Base-by-base conservation (phyloP, 1,284 basidiomycete genomes). In the Apiotrichum montevideense region DNA sequence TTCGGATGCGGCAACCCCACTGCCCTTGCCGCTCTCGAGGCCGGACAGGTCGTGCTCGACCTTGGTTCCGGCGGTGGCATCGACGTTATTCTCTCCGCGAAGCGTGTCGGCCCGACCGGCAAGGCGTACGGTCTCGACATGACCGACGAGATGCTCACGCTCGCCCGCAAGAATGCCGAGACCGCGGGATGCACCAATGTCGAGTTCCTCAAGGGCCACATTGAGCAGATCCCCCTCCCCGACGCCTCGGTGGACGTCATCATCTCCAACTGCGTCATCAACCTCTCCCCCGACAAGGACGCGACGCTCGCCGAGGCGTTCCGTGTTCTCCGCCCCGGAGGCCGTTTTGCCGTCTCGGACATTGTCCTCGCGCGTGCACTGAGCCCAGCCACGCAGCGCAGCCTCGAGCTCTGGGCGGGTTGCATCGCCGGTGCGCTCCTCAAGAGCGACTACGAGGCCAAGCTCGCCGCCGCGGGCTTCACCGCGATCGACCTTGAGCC, bases 281-380 rank as follows among this genome's bases (percentile, higher is more conserved):
- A 83, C 65, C 69, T 82, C 3, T 58, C 83, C 4, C 79, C 80
- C 0, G 59, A 58, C 1, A 83, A 82, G 63, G 66, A 66, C 8
- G 64, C 52, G 14, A 59, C 80, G 8, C 80, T 99, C 47, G 81
- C 82, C 59, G 93, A 98, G 74, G 96, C 96, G 3, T 81, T 95
- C 74, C 85, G 95, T n/a, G 93, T 98, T 8, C 82, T 99, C 52
- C 97, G 95, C 75, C 94, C 95, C 0, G 96, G 96, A 59, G 96
- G 93, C 52, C 88, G 85, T 3, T 95, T 99, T 73, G 90, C 91
- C 15, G 96, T 93, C 8, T 73, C 63, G 33, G 72, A 76, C 58
- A 62, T 62, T 46, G 61, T 62, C 3, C 55, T 62, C 34, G 29
- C 54, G 8, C 57, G 61, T 29, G 37, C 52, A 1, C 57, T 62